Conservation (phyloP, 192 early-diverging fungal species). For the Chytriomyces hyalinus region DNA sequence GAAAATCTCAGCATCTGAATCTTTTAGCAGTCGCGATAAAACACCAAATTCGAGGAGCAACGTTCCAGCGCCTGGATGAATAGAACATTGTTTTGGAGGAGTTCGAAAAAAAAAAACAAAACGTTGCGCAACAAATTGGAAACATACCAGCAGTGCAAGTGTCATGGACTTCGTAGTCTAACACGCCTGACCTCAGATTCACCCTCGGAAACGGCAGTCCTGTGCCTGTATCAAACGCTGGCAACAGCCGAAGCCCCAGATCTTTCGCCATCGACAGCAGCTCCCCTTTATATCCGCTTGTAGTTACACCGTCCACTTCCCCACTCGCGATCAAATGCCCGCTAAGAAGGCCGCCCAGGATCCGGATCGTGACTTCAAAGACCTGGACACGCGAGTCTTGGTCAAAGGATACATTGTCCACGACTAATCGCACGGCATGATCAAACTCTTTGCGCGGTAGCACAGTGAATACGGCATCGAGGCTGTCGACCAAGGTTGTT, state of each 20-base stretch:
- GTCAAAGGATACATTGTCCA: constrained; percentile 75
- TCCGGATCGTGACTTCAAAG: constrained; percentile 93
- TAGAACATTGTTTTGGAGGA: neutral
- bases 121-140: neutral
- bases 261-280: constrained; percentile 79
- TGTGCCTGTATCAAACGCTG: constrained; percentile 84
- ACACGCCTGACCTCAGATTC: constrained; percentile 66
- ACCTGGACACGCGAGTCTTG: constrained; percentile 89
- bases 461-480: constrained; percentile 85
- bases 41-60: constrained; percentile 92
- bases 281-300: constrained; percentile 79
- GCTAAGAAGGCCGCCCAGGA: constrained; percentile 68
- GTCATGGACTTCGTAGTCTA: constrained; percentile 65
- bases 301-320: constrained; percentile 49
- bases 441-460: constrained; percentile 71
- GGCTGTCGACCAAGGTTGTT: constrained; percentile 88
- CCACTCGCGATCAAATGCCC: neutral
- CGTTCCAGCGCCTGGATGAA: constrained; percentile 83
- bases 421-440: constrained; percentile 63
- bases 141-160: constrained; percentile 53
- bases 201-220: constrained; percentile 85
- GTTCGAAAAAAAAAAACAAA: constrained; percentile 50
- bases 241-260: constrained; percentile 81
- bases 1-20: constrained; percentile 72
- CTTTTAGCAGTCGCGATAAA: constrained; percentile 72